Evolutionary conservation across 768 basidiomycete genomes (phyloP).

Genomic region (Jaapia argillacea): DNA sequence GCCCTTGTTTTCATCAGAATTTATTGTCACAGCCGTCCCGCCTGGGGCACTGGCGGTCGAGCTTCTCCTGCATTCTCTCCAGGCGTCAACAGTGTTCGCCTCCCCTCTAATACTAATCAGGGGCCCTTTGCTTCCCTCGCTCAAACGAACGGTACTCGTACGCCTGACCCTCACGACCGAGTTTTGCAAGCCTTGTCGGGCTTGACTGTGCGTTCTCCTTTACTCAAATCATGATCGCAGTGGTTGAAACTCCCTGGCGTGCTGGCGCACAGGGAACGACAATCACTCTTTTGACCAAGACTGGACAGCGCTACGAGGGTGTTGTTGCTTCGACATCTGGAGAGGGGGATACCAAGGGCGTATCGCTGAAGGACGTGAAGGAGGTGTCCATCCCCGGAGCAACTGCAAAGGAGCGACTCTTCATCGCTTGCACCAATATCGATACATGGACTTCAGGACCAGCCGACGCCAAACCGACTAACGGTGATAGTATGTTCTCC

Average conservation of each 20-base stretch:
- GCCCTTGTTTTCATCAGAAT: slow-evolving; percentile 2
- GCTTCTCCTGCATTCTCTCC: slow-evolving; percentile 67
- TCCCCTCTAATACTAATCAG: slow-evolving; percentile 26
- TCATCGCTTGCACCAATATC: slow-evolving; percentile 65
- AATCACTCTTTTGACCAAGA: slow-evolving; percentile 66
- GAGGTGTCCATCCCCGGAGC: slow-evolving; percentile 58
- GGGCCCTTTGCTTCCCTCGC: slow-evolving; percentile 18
- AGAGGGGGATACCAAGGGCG: slow-evolving; percentile 63
- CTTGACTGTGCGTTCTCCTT: slow-evolving; percentile 47
- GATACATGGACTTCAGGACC: slow-evolving; percentile 67
- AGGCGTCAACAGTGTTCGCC: slow-evolving; percentile 26
- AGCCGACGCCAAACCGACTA: slow-evolving; percentile 56
- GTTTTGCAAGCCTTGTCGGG: slow-evolving; percentile 57
- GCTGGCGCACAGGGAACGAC: slow-evolving; percentile 54
- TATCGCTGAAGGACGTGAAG: slow-evolving; percentile 70
- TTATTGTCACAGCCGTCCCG: slow-evolving; percentile 25
- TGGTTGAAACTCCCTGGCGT: slow-evolving; percentile 5
- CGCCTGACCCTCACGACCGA: slow-evolving; percentile 31
- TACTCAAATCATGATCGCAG: slow-evolving; percentile 9
- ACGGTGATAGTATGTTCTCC: slow-evolving; percentile 63
- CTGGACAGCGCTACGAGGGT: slow-evolving; percentile 65
- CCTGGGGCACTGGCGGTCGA: slow-evolving; percentile 55
- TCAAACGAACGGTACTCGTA: slow-evolving; percentile 33
- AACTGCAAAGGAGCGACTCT: slow-evolving; percentile 59
- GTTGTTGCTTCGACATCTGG: slow-evolving; percentile 46